Conservation (phyloP, 805 yeast genomes). For the Spathaspora gorwiae region DNA sequence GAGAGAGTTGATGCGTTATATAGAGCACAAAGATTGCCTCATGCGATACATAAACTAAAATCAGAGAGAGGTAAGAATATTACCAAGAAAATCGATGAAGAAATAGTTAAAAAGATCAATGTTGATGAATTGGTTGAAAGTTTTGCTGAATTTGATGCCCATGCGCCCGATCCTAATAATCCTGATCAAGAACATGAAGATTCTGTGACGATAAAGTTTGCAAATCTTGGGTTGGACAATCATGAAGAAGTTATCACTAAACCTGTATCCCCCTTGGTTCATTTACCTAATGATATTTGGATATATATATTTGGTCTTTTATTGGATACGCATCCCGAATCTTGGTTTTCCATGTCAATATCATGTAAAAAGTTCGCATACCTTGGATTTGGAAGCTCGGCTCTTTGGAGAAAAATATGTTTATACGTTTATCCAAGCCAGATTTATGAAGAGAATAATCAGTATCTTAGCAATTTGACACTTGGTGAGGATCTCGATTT, state of each 20-base stretch:
- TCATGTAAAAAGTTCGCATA: slow-evolving; percentile 55
- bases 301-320: slow-evolving; percentile 45
- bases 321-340: slow-evolving; percentile 46
- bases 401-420: slow-evolving; percentile 49
- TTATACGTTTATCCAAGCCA: slow-evolving; percentile 51
- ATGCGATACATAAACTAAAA: slow-evolving; percentile 25
- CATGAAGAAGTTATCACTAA: slow-evolving; percentile 12
- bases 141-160: slow-evolving; percentile 27
- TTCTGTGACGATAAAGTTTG: slow-evolving; percentile 21
- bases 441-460: slow-evolving; percentile 42
- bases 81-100: slow-evolving; percentile 29
- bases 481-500: slow-evolving; percentile 33
- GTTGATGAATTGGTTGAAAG: slow-evolving; percentile 37
- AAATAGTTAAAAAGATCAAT: slow-evolving; percentile 33
- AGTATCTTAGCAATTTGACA: slow-evolving; percentile 23
- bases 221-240: slow-evolving; percentile 19
- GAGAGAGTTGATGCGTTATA: slow-evolving; percentile 64
- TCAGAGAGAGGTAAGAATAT: slow-evolving; percentile 26
- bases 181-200: slow-evolving; percentile 13
- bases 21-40: slow-evolving; percentile 50
- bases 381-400: slow-evolving; percentile 50
- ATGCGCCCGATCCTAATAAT: slow-evolving; percentile 18
- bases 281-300: slow-evolving; percentile 48
- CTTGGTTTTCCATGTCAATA: slow-evolving; percentile 61
- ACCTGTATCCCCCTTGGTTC: slow-evolving; percentile 34